These are phyloP conservation scores for Sarocladium strictum DNA, from an alignment of 2,329 filamentous ascomycete species.

Conservation along the genomic window DNA sequence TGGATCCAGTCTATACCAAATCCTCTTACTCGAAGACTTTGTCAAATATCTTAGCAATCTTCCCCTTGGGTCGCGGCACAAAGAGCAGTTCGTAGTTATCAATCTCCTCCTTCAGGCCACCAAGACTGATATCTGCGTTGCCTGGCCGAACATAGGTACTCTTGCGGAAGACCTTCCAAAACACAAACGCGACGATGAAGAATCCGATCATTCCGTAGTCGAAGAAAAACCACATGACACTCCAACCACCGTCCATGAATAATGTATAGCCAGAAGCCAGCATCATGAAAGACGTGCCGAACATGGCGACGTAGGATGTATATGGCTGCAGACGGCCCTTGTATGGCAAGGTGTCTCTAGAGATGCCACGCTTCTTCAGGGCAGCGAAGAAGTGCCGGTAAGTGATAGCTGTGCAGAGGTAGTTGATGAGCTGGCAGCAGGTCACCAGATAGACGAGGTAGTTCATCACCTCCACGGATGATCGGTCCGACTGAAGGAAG, in stretches of 20 bases:
- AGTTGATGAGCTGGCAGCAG: conserved; percentile 14
- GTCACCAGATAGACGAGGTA: conserved; percentile 13
- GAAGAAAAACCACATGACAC: conserved; percentile 14
- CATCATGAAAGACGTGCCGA: conserved; percentile 13
- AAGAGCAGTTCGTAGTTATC: conserved; percentile 13
- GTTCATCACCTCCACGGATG: conserved; percentile 13
- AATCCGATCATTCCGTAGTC: conserved; percentile 12
- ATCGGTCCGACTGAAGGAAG: conserved; percentile 13
- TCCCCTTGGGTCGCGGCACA: not conserved
- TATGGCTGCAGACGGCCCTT: conserved; percentile 14
- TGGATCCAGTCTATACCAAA: too few species aligned
- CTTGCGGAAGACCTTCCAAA: conserved; percentile 12
- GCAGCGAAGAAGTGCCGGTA: conserved; percentile 14
- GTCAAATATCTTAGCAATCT: not conserved
- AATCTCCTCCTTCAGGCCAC: conserved; percentile 14
- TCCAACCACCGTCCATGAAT: conserved; percentile 12
- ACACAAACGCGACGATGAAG: conserved; percentile 11
- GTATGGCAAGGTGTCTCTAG: conserved; percentile 12
- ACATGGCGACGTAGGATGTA: conserved; percentile 13
- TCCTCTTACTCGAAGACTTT: conserved; percentile 1
- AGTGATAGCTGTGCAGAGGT: conserved; percentile 13
- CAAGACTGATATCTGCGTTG: conserved; percentile 14
- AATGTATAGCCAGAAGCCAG: conserved; percentile 13
- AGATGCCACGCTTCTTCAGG: conserved; percentile 10
- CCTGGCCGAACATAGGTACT: conserved; percentile 13